A percentile compares a stretch with the other conserved stretches of the same genome.
Conservation (phyloP, 2,329 filamentous ascomycete genomes). For the Aspergillus bombycis region DNA sequence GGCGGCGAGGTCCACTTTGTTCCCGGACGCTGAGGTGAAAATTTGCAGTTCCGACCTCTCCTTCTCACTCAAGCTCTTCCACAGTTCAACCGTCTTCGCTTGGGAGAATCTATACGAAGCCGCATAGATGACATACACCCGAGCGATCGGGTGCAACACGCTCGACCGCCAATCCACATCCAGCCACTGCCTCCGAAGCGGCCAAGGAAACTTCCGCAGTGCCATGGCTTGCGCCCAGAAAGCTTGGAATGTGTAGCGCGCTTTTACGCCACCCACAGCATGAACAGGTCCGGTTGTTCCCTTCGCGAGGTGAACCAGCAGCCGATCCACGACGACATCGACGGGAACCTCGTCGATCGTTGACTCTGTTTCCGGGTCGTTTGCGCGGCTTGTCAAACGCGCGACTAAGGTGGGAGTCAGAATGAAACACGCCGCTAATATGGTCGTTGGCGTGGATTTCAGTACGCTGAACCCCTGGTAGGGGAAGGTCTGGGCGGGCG, state of each 20-base stretch:
- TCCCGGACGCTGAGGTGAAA: neutral
- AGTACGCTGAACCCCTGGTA: constrained; percentile 12
- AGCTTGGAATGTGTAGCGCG: neutral
- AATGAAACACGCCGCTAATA: constrained; percentile 4
- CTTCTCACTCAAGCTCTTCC: neutral
- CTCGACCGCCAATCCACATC: constrained; percentile 6
- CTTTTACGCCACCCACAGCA: constrained; percentile 8
- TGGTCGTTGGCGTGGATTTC: constrained; percentile 11
- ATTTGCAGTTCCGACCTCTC: neutral
- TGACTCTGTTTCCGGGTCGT: neutral
- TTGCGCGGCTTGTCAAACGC: neutral
- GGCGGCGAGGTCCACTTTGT: neutral
- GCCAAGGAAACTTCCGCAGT: constrained; percentile 9
- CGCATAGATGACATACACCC: constrained; percentile 7
- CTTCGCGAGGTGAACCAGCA: constrained; percentile 12
- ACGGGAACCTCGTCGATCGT: constrained; percentile 14
- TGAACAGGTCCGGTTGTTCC: constrained; percentile 10
- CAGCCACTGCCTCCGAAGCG: neutral
- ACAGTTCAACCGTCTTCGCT: neutral
- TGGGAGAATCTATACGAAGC: constrained; percentile 9
- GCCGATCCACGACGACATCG: constrained; percentile 14
- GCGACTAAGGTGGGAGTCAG: neutral
- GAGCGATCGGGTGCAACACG: constrained; percentile 2
- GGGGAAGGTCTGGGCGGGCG: constrained; percentile 12
- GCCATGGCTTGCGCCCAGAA: neutral